These are phyloP conservation scores for Aureobasidium sp. DNA, from an alignment of 2,329 filamentous ascomycete genomes.

Conservation along the genomic window DNA sequence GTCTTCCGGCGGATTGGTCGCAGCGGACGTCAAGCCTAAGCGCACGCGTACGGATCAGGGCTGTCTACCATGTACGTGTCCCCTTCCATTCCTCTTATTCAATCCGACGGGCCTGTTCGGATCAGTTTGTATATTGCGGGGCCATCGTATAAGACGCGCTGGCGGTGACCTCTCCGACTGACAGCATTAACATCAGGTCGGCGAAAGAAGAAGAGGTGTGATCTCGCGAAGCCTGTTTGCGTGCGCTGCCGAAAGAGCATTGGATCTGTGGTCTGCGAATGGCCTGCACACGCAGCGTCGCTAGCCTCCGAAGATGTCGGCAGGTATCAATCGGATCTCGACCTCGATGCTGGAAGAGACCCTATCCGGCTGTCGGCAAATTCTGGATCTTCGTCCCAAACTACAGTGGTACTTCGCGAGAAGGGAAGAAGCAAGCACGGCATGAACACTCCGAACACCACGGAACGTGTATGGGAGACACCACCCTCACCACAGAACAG, in stretches of 20 bases:
- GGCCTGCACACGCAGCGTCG: slow-evolving; percentile 4
- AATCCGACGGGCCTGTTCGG: background rate
- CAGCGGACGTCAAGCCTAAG: slow-evolving; percentile 6
- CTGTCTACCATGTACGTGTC: slow-evolving; percentile 10
- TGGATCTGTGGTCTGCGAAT: background rate
- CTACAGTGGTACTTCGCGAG: background rate
- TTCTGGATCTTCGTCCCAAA: background rate
- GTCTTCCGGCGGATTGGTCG: slow-evolving; percentile 6
- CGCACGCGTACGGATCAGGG: slow-evolving; percentile 11
- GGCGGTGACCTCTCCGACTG: background rate
- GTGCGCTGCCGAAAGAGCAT: slow-evolving; percentile 8
- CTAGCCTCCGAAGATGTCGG: background rate
- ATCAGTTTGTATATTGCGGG: background rate
- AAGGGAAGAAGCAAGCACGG: background rate
- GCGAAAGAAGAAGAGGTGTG: slow-evolving; percentile 12
- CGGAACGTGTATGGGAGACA: background rate
- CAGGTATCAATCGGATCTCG: background rate
- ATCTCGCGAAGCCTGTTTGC: slow-evolving; percentile 1
- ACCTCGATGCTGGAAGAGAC: background rate
- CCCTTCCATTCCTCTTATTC: background rate
- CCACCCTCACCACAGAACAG: background rate
- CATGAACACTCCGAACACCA: background rate
- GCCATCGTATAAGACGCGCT: background rate
- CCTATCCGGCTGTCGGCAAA: background rate
- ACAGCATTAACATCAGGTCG: background rate